Evolutionary conservation across 805 yeast genomes (phyloP).

Genomic region (Wickerhamiella sergipiensis): DNA sequence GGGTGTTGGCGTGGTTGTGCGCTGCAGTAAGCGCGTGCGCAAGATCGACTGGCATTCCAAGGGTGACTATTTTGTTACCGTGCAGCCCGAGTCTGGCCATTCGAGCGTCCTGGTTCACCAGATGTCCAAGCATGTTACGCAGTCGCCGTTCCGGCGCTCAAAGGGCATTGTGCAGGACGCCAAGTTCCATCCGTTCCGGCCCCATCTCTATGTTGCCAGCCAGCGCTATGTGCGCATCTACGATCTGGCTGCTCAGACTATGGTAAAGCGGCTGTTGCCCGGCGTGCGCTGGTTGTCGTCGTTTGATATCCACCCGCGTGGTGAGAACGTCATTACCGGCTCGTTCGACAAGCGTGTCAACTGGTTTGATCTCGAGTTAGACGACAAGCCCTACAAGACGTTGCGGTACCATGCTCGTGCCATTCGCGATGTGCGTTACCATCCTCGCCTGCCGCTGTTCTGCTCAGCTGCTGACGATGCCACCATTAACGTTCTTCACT

Average conservation of each 20-base stretch:
- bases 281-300: conserved; percentile 92
- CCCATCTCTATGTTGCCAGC: conserved; percentile 84
- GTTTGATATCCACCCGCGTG: conserved; percentile 90
- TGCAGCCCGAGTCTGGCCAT: conserved; percentile 86
- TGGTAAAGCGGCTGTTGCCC: conserved; percentile 76
- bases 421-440: conserved; percentile 78
- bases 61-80: conserved; percentile 93
- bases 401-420: conserved; percentile 91
- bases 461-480: conserved; percentile 96
- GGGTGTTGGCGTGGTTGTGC: conserved; percentile 64
- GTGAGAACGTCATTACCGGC: conserved; percentile 85
- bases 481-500: conserved; percentile 83
- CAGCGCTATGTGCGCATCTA: conserved; percentile 87
- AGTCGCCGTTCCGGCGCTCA: conserved; percentile 86
- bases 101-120: conserved; percentile 89
- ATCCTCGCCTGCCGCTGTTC: conserved; percentile 76
- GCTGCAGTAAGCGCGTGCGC: conserved; percentile 53
- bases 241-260: conserved; percentile 73
- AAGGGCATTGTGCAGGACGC: conserved; percentile 94
- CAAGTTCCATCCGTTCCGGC: conserved; percentile 91
- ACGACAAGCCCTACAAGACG: conserved; percentile 85
- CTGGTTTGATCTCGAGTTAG: conserved; percentile 93
- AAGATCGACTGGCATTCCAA: conserved; percentile 89
- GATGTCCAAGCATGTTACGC: conserved; percentile 84
- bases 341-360: conserved; percentile 89